Conservation (phyloP, 1,284 basidiomycete genomes). For the Limonomyces culmigenus region DNA sequence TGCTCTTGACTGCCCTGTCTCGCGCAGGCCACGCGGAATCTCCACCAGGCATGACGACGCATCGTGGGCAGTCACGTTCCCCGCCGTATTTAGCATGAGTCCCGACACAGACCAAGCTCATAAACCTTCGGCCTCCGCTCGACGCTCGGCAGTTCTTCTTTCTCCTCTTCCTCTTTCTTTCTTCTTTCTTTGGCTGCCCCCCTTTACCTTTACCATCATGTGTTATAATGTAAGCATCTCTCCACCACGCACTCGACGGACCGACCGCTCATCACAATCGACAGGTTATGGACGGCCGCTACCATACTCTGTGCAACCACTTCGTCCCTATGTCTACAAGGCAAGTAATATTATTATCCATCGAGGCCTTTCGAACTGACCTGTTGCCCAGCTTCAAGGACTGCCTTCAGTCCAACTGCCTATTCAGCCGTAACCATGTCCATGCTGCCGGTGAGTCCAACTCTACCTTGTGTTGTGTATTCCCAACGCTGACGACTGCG, state of each 20-base stretch:
- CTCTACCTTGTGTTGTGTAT: neutral
- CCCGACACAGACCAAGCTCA: too few species aligned
- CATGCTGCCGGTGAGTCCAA: conserved; percentile 33
- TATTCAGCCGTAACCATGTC: conserved; percentile 52
- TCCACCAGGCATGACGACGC: too few species aligned
- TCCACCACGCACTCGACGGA: conserved; percentile 1
- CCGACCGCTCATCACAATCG: conserved; percentile 4
- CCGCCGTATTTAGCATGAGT: too few species aligned
- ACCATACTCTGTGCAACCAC: conserved; percentile 55
- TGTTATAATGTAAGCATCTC: conserved; percentile 51
- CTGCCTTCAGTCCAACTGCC: conserved; percentile 42
- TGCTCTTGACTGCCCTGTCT: too few species aligned
- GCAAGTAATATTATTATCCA: too few species aligned
- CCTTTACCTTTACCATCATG: conserved; percentile 24
- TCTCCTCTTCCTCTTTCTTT: neutral
- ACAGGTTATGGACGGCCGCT: conserved; percentile 65
- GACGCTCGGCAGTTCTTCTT: too few species aligned
- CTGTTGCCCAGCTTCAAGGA: conserved; percentile 46
- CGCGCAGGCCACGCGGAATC: too few species aligned
- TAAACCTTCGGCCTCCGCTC: too few species aligned
- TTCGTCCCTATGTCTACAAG: conserved; percentile 64
- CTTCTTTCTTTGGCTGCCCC: neutral
- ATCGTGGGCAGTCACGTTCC: too few species aligned
- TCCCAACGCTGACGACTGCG: neutral
- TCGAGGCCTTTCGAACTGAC: too few species aligned